These are phyloP conservation scores for Venturia pyrina DNA, from an alignment of 2,329 filamentous ascomycete species.

Conservation along the genomic window DNA sequence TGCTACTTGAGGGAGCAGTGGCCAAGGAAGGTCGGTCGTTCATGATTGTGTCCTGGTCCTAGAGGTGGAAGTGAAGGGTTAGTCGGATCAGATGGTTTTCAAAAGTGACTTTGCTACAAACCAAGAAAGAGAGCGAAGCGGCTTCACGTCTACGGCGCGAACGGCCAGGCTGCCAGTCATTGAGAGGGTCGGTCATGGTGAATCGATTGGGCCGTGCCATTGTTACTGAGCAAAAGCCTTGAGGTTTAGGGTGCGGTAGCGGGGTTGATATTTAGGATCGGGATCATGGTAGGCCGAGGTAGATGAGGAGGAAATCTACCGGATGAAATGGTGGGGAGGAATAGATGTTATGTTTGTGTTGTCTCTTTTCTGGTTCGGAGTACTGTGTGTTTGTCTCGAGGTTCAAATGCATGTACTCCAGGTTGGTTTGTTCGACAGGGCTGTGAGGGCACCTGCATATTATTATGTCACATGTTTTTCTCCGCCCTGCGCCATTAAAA, in stretches of 20 bases:
- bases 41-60: not conserved
- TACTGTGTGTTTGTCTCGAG: not conserved
- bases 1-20: not conserved
- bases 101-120: not conserved
- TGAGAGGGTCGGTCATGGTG: not conserved
- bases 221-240: not conserved
- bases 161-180: not conserved
- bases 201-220: not conserved
- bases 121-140: not conserved
- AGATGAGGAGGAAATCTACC: not conserved
- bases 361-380: not conserved
- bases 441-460: too few species aligned
- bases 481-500: too few species aligned
- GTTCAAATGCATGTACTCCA: too few species aligned
- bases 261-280: not conserved
- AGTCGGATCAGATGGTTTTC: not conserved
- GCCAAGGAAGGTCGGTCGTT: not conserved
- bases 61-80: not conserved
- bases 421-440: too few species aligned
- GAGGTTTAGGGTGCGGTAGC: too few species aligned
- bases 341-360: not conserved
- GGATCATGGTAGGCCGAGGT: not conserved
- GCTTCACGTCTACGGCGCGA: not conserved
- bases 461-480: too few species aligned
- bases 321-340: not conserved